Base-by-base conservation (phyloP, 2,329 filamentous ascomycete species). In the Ascochyta clinopodiicola region DNA sequence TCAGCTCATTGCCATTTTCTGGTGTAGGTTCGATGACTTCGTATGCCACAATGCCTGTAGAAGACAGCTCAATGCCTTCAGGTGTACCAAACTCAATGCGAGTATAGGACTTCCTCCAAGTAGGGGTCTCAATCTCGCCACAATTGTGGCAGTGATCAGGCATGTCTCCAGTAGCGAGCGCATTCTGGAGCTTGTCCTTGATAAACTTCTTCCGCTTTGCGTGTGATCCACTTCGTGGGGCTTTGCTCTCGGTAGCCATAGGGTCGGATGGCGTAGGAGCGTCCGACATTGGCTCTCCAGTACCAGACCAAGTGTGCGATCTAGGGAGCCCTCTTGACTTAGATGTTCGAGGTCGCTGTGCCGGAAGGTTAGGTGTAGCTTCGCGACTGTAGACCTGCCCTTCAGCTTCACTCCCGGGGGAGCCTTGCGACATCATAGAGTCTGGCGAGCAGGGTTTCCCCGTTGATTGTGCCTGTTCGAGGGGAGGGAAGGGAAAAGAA, bases 71-170 rank as follows among this genome's bases (percentile, higher is more conserved):
- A 42, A 90, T 82, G 56, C 88, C 85, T 3, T 84, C 82, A 0
- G 92, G 91, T 29, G 83, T 82, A 1, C 91, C 92, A 15, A 85
- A 79, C 40, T 88, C 82, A 7, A 90, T 82, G 68, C 92, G 91
- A n/a, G 87, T 87, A 83, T 89, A 97, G 12, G 95, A 91, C 69
- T 94, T 95, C 57, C 95, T 88, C 95, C 95, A 99, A 0, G 94
- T 97, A 0, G 94, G 91, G 0, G 95, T 99, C 67, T 98, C 91
- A 53, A 99, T 96, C 6, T 92, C 90, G 6, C 95, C 95, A 67
- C 95, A 99, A 67, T 98, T 96, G 60, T 86, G 86, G 74, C 95
- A 99, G 69, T 88, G 98, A 1, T 89, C 88, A 0, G 95, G 95
- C 81, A 93, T 89, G 62, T 92, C 85, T 5, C 95, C 95, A 50